Base-by-base conservation (phyloP, 169 alveolate genomes). In the Eimeria zaria region DNA sequence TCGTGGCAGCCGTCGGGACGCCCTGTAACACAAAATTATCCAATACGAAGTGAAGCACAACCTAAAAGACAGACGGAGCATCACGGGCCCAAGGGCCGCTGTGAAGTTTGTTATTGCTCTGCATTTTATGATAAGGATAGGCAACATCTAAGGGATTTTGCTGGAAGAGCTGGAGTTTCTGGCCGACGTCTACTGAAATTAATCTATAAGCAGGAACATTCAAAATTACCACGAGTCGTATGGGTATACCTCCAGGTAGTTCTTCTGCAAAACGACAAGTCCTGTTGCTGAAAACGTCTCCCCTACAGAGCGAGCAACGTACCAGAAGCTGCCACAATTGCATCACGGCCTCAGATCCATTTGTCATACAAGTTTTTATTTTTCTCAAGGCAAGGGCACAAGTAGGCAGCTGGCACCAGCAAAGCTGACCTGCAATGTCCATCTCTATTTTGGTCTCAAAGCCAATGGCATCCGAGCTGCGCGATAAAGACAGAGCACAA, bases 231-330 rank as follows among this genome's bases (percentile, higher is more conserved):
- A 96, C 41, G 78, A 30, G 64, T 96, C 97, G 64, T 92, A 95
- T 48, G 96, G 96, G 92, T 91, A 96, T 41, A 98, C 98, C 87
- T 98, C 99, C 76, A 99, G 97, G 95, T 95, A 99, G 89, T 98
- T 98, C 64, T 87, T 85, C 94, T 98, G 98, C 95, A 96, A 97
- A 8, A 99, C 98, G 41, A 95, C 97, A 83, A 99, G 95, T 24
- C 99, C 99, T 51, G 97, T 97, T 14, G 98, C 78, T 39, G 96
- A 96, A 96, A 99, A 99, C 22, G 44, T 83, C 95, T 99, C 99
- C 20, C 97, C 99, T 95, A 69, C 39, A 36, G 7, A 73, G 53
- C 53, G 33, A 16, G 67, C 67, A 95, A 81, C 96, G 91, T 96
- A 64, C 98, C 98, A 48, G 98, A 96, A 41, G 97, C 81, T 55